These are phyloP conservation scores for Prunus yedoensis DNA, from an alignment of 331 rosid species.

Conservation along the genomic window DNA sequence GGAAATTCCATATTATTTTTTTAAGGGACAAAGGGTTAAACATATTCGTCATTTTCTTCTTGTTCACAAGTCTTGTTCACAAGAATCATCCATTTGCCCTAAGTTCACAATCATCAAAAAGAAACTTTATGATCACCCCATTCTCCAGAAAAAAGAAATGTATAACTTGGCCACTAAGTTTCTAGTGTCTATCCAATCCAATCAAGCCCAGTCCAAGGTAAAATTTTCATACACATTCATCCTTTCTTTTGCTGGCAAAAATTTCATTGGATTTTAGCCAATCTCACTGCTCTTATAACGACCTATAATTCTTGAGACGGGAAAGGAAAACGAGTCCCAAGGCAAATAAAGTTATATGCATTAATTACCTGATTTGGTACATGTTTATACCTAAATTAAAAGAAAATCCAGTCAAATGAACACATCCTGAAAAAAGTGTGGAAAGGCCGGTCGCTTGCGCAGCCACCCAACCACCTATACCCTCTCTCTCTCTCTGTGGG, in stretches of 20 bases:
- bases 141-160: not conserved
- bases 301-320: not conserved
- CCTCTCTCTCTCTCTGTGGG: not conserved
- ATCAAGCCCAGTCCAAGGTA: not conserved
- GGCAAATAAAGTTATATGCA: not conserved
- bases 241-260: not conserved
- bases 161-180: not conserved
- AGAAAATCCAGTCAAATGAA: not conserved
- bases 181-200: not conserved
- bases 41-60: too few species aligned
- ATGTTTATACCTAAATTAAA: not conserved
- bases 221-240: not conserved
- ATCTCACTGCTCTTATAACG: too few species aligned
- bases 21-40: too few species aligned
- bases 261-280: not conserved
- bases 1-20: too few species aligned
- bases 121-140: not conserved
- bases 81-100: not conserved
- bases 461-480: not conserved
- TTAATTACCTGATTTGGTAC: not conserved
- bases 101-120: not conserved
- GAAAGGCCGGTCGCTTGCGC: slow-evolving; percentile 4
- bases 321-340: not conserved
- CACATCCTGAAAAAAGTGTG: not conserved
- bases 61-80: not conserved